Evolutionary conservation across 2,329 filamentous ascomycete genomes (phyloP), one percentile per base, ranked within the genome.

Genomic region (Venturiaceae sp.): DNA sequence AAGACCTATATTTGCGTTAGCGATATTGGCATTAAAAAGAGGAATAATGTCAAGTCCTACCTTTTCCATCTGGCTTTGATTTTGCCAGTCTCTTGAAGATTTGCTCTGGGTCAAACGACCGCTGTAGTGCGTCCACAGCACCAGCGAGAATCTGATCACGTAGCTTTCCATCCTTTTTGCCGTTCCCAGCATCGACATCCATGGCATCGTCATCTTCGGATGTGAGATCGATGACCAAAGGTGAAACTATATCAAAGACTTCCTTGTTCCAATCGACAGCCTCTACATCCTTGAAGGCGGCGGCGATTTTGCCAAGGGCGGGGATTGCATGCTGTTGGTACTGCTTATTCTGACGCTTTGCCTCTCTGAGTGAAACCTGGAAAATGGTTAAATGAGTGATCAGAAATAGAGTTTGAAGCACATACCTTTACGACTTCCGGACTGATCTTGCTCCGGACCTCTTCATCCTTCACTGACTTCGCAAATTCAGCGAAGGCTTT

Each of bases 311-410:
- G 67, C 88, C 91, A 5, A 96, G 75, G 34, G 83, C 84, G 58
- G 77, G 75, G 62, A 96, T 81, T 0, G 89, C 88, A 70, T 89
- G 80, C 21, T 87, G 86, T 14, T 88, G 83, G 71, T 97, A 99
- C 7, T 78, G 77, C n/a, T 85, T 82, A 66, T 96, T 96, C 68
- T 92, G 92, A 33, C 94, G 83, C 76, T 94, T 96, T 8, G 91
- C 91, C 78, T 99, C 94, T 59, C 92, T 83, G 16, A 92, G 71
- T 5, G 83, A 82, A 63, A 96, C 87, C 80, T 92, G 61, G 32
- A 14, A 8, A 30, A 36, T 34, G 7, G 13, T 55, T 53, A 53
- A 34, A 26, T 5, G 47, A 41, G 16, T 37, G 9, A 14, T 23
- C 1, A 28, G 53, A 23, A n/a, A 34, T 50, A 36, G 28, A 46